Conservation (phyloP, 1,284 basidiomycete species). For the Heliocybe sulcata region DNA sequence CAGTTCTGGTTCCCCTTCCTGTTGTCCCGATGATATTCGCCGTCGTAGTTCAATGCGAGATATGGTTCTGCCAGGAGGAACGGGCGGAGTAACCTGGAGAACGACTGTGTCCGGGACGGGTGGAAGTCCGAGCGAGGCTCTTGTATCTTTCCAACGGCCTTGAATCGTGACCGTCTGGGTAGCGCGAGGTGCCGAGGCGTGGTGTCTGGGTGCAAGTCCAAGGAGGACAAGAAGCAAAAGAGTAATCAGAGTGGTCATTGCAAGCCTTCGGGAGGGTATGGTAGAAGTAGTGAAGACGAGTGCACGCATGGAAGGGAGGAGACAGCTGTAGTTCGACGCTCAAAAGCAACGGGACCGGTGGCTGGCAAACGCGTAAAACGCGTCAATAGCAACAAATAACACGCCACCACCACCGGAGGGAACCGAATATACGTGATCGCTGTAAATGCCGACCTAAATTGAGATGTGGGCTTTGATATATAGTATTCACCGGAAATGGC, state of each 20-base stretch:
- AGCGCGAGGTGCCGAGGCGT: not conserved
- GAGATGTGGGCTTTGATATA: too few species aligned
- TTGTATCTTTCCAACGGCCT: constrained; percentile 23
- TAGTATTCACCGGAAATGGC: too few species aligned
- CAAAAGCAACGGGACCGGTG: too few species aligned
- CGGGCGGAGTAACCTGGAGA: constrained; percentile 1
- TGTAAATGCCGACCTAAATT: too few species aligned
- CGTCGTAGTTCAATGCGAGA: constrained; percentile 18
- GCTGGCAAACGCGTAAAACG: too few species aligned
- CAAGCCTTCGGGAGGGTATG: not conserved
- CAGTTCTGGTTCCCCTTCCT: constrained; percentile 9
- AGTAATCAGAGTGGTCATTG: not conserved
- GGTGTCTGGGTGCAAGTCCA: not conserved
- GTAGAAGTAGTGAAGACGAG: not conserved
- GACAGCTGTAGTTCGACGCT: not conserved
- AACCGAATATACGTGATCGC: too few species aligned
- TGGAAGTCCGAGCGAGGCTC: constrained; percentile 19
- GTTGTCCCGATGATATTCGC: constrained; percentile 1
- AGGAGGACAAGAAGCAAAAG: not conserved
- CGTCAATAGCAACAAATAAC: too few species aligned
- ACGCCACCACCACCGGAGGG: too few species aligned
- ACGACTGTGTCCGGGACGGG: constrained; percentile 10
- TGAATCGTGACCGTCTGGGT: constrained; percentile 8
- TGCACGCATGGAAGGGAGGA: not conserved
- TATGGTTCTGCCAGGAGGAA: not conserved